Base-by-base conservation (phyloP, 345 rosid species). In the Syzygium oleosum region DNA sequence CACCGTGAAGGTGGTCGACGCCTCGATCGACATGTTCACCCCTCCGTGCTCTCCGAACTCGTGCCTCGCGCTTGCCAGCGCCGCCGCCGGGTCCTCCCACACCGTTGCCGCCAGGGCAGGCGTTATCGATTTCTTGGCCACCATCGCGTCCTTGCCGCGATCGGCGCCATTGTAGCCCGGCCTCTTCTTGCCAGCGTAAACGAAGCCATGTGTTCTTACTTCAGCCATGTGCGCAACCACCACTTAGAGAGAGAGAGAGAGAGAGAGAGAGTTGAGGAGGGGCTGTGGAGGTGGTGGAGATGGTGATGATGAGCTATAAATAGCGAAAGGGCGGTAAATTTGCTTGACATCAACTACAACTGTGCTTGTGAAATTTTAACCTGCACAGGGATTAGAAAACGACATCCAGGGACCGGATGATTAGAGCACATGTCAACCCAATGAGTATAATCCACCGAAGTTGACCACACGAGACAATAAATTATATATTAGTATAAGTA, bases 31-130 rank as follows among this genome's bases (percentile, higher is more conserved):
- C 99, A 97, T 98, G 92, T 98, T 98, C 53, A 95, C 99, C 49
- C 99, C 99, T 73, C 99, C 99, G 78, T 98, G 99, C 88, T 98
- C 99, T 9, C 99, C 99, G 85, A 98, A 98, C 89, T 95, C 98
- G 88, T 98, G 99, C 59, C 99, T 94, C 22, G 93, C 90, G 73
- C 91, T 87, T 41, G 98, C 99, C 86, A 98, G 87, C 38, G 97
- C 97, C 2, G 95, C 96, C 4, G 93, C 96, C 7, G 99, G 99
- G 87, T 97, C 98, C 3, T 89, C 95, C 90, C 93, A 91, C 16
- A 73, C 15, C 21, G 89, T n/a, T 11, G 78, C 25, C 25, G 88
- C 38, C 51, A 88, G 86, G 43, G 91, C 52, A 7, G 92, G 79
- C 51, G 90, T n/a, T 91, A 73, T 83, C 27, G 93, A 86, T 90